A percentile compares a stretch with the other conserved stretches of the same genome.
Evolutionary conservation across 208 protist genomes (phyloP).

Genomic region (Leptomonas seymouri): DNA sequence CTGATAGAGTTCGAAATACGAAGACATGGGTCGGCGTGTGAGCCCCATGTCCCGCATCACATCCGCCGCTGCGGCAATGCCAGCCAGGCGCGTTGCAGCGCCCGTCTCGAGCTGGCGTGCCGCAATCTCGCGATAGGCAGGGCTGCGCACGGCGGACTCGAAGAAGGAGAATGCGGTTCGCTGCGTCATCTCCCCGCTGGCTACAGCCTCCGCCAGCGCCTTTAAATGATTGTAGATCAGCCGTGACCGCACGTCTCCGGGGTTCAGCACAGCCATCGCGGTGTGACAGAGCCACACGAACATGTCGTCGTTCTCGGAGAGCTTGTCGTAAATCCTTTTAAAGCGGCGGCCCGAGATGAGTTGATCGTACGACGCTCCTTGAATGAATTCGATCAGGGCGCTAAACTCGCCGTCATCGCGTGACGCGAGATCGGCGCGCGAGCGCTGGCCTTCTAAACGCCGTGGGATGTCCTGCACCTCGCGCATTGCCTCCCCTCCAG

Average conservation of each 20-base stretch:
- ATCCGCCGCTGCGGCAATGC: constrained; percentile 84
- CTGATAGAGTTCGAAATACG: constrained; percentile 92
- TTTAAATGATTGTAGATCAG: constrained; percentile 89
- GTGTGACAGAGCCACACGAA: constrained; percentile 92
- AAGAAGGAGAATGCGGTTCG: constrained; percentile 90
- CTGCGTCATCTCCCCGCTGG: constrained; percentile 83
- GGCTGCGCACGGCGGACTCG: constrained; percentile 86
- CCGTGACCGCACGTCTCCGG: constrained; percentile 87
- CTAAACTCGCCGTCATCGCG: constrained; percentile 81
- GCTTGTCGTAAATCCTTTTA: constrained; percentile 86
- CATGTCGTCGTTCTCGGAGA: constrained; percentile 91
- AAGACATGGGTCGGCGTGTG: constrained; percentile 85
- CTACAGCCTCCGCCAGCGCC: constrained; percentile 85
- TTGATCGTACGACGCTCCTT: constrained; percentile 88
- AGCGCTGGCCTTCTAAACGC: constrained; percentile 78
- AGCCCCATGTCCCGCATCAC: constrained; percentile 89
- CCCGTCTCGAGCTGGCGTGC: constrained; percentile 80
- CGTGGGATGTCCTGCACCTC: constrained; percentile 87
- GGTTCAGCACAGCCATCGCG: constrained; percentile 92
- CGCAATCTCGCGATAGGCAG: constrained; percentile 86
- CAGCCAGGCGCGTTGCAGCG: constrained; percentile 83
- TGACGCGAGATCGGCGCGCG: constrained; percentile 57
- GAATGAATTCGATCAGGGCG: constrained; percentile 89
- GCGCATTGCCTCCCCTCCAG: constrained; percentile 86
- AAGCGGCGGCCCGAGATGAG: constrained; percentile 89